Evolutionary conservation across 805 yeast species (phyloP), one percentile per base, ranked within the genome.

Genomic region (Metschnikowia drakensbergensis): DNA sequence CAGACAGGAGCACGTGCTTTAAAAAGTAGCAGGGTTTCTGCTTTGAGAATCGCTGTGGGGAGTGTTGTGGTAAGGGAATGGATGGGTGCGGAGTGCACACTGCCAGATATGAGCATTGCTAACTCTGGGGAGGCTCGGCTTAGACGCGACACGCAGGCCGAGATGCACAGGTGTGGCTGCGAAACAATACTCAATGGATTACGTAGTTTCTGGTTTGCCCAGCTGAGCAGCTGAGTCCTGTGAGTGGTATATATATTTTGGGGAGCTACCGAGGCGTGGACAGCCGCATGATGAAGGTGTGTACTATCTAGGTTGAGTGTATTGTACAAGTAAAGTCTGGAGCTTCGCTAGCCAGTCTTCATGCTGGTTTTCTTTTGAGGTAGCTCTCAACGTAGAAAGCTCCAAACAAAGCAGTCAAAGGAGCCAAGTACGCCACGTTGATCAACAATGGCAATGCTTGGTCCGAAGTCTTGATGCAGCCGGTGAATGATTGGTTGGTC

Each of bases 301-400:
- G 25, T 10, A 35, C 22, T 37, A n/a, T n/a, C 7, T 37, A 7
- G 11, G 22, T 28, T 11, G 29, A 11, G 28, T 23, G 39, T 35
- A 35, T 25, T 37, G 39, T 37, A 37, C 39, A 37, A 29, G 28
- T 28, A 28, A 5, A 28, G 32, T 27, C 41, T 37, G 28, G 32
- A 17, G 41, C 40, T 23, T 17, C 22, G 29, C 17, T 23, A 27
- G 23, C 25, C 9, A 17, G 11, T 23, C 7, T 32, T 36, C 50
- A 53, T 17, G 53, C 47, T 2, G 52, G n/a, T 48, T 53, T 51
- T 30, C 54, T 47, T 54, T 67, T 72, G 41, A 72, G 60, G 61
- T 81, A 81, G 49, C 82, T 77, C 46, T 82, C 84, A 42, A 83
- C 68, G 68, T 81, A 83, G 59, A 83, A 83, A 11, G 82, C 80